phyloP scores from a whole-genome alignment of 768 basidiomycete genomes.

The Boletus fagicola region DNA sequence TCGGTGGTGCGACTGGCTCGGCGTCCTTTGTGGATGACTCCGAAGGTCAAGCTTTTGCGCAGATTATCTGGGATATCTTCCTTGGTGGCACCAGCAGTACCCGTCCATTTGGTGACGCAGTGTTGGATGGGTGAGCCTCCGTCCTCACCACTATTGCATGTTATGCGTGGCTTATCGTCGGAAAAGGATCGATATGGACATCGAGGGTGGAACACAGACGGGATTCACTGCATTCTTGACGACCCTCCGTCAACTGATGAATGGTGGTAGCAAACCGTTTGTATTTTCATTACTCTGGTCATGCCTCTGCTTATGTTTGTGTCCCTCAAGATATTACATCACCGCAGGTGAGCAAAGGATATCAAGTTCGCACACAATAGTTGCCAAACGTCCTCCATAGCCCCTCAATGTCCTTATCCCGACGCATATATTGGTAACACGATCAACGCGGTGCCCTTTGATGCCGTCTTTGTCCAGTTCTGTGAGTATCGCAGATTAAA shows the following conservation, averaged over 20 bases:
- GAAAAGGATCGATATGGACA: constrained; percentile 45
- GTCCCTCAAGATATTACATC: constrained; percentile 39
- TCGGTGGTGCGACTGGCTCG: constrained; percentile 65
- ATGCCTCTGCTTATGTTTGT: constrained; percentile 1
- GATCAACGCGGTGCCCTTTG: constrained; percentile 43
- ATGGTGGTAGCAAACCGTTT: constrained; percentile 26
- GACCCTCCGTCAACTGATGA: constrained; percentile 31
- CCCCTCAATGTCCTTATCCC: constrained; percentile 48
- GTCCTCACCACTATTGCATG: background rate
- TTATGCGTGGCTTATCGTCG: background rate
- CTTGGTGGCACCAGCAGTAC: constrained; percentile 61
- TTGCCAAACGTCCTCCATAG: constrained; percentile 6
- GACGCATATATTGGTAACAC: constrained; percentile 45
- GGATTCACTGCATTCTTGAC: constrained; percentile 34
- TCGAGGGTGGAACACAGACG: constrained; percentile 42
- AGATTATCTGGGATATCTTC: constrained; percentile 68
- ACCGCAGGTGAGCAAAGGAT: constrained; percentile 33
- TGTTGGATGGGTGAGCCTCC: constrained; percentile 61
- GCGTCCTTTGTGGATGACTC: constrained; percentile 58
- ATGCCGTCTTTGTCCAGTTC: constrained; percentile 53
- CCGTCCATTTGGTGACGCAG: constrained; percentile 69
- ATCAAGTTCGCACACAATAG: background rate
- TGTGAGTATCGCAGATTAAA: constrained; percentile 24
- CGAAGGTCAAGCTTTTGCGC: constrained; percentile 59
- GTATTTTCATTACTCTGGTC: constrained; percentile 1